A percentile compares a stretch with the other conserved stretches of the same genome.
phyloP scores from a whole-genome alignment of 2,329 filamentous ascomycete genomes.

The Epichloe sp. region DNA sequence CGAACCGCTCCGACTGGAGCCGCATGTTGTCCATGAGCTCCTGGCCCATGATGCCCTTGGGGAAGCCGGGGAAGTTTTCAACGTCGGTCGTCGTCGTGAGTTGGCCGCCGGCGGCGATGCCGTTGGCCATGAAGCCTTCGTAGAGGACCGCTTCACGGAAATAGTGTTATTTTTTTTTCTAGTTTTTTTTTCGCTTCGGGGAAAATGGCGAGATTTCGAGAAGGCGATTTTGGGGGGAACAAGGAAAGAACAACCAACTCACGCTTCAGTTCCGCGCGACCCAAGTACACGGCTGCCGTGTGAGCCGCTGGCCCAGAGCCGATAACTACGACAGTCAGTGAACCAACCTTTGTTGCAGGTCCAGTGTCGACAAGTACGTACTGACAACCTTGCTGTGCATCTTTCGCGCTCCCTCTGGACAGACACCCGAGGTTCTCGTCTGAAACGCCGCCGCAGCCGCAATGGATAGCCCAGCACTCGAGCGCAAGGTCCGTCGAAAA shows the following conservation, averaged over 20 bases:
- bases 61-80: constrained; percentile 94
- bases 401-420: constrained; percentile 29
- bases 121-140: constrained; percentile 95
- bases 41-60: constrained; percentile 71
- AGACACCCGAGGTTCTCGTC: constrained; percentile 15
- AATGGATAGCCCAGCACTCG: constrained; percentile 60
- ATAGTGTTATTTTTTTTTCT: neutral
- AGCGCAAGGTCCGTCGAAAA: constrained; percentile 63
- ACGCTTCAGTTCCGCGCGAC: constrained; percentile 85
- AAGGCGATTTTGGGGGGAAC: neutral
- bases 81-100: constrained; percentile 96
- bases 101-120: constrained; percentile 90
- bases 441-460: constrained; percentile 54
- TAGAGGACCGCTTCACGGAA: constrained; percentile 60
- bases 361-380: constrained; percentile 32
- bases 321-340: constrained; percentile 40
- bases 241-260: constrained; percentile 15
- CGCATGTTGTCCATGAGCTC: constrained; percentile 96
- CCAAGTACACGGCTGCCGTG: constrained; percentile 92
- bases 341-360: neutral
- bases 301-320: constrained; percentile 96
- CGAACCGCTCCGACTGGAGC: constrained; percentile 79
- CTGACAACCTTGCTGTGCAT: constrained; percentile 93
- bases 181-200: neutral
- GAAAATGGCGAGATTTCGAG: neutral